Base-by-base conservation (phyloP, 257 asterid species). In the Fraxinus excelsior region DNA sequence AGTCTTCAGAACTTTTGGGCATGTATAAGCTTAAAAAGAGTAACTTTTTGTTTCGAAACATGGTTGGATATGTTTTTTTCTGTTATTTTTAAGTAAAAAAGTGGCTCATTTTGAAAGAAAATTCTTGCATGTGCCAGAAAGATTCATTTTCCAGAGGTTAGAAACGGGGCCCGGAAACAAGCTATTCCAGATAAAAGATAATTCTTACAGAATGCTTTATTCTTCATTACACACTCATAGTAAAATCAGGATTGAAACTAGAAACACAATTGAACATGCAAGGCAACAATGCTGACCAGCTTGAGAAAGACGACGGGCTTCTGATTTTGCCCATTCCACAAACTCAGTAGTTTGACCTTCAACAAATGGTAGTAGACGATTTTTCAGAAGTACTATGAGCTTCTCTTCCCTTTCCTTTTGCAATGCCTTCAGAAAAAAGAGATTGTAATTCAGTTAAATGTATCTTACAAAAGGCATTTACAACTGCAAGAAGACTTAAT, bases 371-470 rank as follows among this genome's bases (percentile, higher is more conserved):
- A 91, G 90, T 31, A 93, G 94, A 71, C 82, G 91, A 81, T 86
- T 81, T 79, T 77, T 88, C 71, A 93, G 84, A 83, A 83, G 78
- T 62, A 77, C 80, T 67, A 79, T 74, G 70, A 93, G 97, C 77
- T 86, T 89, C 77, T 83, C 95, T 83, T 88, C 95, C 80, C 98
- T 91, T 82, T 90, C 97, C 79, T 81, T 89, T 87, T 91, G 97
- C 76, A 83, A 31, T 72, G 83, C 89, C 97, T 93, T 85, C 79
- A 76, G 49, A 58, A 23, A 37, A 34, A 80, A 73, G 46, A 71
- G 14, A 67, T 28, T 82, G 67, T 67, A 56, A 56, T 72, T 79
- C 77, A n/a, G n/a, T n/a, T n/a, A n/a, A 53, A 66, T 28, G 56
- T 29, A 49, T 9, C 60, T 67, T 1, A 10, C 32, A 32, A 19